A percentile compares a stretch with the other conserved stretches of the same genome.
Evolutionary conservation across 192 early-diverging fungal species (phyloP).

Genomic region (Chytriomyces confervae): DNA sequence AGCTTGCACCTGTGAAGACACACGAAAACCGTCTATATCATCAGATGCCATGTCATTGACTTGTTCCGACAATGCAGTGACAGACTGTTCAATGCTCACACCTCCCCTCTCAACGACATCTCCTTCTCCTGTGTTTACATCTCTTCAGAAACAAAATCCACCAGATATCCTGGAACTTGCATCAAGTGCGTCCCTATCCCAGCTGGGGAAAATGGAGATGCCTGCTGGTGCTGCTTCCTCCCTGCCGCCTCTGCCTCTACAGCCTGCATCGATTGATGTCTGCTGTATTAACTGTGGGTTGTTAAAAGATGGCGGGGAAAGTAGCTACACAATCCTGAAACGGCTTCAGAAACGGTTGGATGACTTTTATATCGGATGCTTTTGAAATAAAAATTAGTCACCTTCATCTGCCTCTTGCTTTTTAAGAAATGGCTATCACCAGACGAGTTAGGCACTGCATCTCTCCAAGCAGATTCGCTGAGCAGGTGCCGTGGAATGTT

Average conservation of each 20-base stretch:
- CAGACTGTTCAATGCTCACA: conserved; percentile 1
- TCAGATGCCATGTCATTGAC: neutral
- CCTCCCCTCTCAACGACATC: conserved; percentile 18
- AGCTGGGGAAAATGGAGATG: neutral
- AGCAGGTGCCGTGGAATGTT: too few relatives aligned
- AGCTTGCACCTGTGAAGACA: neutral
- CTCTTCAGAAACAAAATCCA: neutral
- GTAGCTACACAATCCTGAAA: neutral
- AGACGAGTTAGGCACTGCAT: too few relatives aligned
- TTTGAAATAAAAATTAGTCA: too few relatives aligned
- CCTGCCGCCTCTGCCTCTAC: neutral
- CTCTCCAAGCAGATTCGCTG: too few relatives aligned
- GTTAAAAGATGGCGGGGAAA: neutral
- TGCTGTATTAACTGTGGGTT: neutral
- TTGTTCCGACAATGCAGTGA: conserved; percentile 5
- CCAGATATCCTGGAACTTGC: too few relatives aligned
- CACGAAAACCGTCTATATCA: neutral
- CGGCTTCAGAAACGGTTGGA: neutral
- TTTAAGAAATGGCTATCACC: too few relatives aligned
- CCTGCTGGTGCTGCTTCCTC: too few relatives aligned
- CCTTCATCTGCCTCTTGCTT: too few relatives aligned
- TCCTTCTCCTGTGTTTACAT: conserved; percentile 5
- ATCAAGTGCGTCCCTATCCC: neutral
- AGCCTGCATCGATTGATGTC: neutral
- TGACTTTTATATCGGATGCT: neutral